Evolutionary conservation across 495 filamentous ascomycete genomes (phyloP).

Genomic region (Filosporella fistucella): DNA sequence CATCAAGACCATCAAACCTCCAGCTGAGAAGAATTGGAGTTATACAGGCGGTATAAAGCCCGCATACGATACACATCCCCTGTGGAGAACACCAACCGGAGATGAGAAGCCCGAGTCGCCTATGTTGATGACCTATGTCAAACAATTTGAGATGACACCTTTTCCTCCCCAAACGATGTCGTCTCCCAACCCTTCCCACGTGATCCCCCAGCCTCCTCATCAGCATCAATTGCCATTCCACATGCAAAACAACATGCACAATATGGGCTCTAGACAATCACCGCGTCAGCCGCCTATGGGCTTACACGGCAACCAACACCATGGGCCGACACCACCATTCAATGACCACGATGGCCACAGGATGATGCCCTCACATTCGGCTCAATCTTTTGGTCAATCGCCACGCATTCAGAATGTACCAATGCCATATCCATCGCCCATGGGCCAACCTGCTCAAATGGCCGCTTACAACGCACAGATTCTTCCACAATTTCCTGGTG

Average conservation of each 20-base stretch:
- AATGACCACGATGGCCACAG: constrained; percentile 74
- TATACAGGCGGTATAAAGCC: constrained; percentile 72
- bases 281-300: constrained; percentile 62
- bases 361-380: constrained; percentile 78
- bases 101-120: constrained; percentile 56
- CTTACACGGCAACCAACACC: constrained; percentile 57
- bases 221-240: constrained; percentile 76
- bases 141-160: constrained; percentile 67
- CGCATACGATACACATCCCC: constrained; percentile 74
- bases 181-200: constrained; percentile 58
- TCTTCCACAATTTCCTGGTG: constrained; percentile 60
- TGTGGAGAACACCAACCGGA: constrained; percentile 63
- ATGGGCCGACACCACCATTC: constrained; percentile 54
- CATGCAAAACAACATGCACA: constrained; percentile 41
- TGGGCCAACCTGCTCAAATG: constrained; percentile 63
- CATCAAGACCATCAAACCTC: constrained; percentile 73
- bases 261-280: constrained; percentile 46
- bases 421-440: constrained; percentile 67
- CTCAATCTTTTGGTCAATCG: constrained; percentile 72
- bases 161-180: constrained; percentile 51
- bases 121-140: constrained; percentile 57
- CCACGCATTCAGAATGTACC: constrained; percentile 67
- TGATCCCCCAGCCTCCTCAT: constrained; percentile 45
- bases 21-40: constrained; percentile 51
- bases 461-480: constrained; percentile 63